Conservation (phyloP, 2,329 filamentous ascomycete genomes). For the Pseudocercospora fijiensis region DNA sequence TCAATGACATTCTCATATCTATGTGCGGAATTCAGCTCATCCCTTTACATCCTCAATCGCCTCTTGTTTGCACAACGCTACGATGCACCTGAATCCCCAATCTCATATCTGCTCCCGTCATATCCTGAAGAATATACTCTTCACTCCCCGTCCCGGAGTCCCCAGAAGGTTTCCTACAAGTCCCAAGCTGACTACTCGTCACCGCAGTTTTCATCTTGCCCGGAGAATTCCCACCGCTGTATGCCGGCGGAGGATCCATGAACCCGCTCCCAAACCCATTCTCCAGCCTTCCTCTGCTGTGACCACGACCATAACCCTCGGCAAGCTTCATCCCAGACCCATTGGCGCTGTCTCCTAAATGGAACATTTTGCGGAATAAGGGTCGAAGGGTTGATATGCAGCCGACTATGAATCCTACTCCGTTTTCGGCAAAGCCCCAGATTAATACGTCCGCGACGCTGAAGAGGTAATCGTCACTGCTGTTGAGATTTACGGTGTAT, state of each 20-base stretch:
- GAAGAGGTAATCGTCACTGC: conserved; percentile 36
- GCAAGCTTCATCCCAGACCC: conserved; percentile 15
- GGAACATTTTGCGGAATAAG: conserved; percentile 34
- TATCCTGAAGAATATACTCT: conserved; percentile 26
- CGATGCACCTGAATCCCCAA: conserved; percentile 24
- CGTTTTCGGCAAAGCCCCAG: conserved; percentile 42
- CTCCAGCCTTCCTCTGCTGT: conserved; percentile 4
- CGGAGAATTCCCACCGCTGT: neutral
- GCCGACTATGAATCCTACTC: conserved; percentile 39
- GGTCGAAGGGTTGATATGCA: conserved; percentile 39
- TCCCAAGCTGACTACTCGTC: conserved; percentile 17
- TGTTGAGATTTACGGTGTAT: conserved; percentile 40
- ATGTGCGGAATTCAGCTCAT: neutral
- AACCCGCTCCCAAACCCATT: conserved; percentile 2
- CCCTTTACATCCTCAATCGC: neutral
- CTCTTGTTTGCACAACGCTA: conserved; percentile 23
- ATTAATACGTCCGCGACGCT: conserved; percentile 39
- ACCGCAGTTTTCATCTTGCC: conserved; percentile 21
- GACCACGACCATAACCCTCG: conserved; percentile 1
- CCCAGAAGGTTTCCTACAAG: conserved; percentile 19
- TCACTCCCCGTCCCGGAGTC: conserved; percentile 19
- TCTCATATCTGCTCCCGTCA: conserved; percentile 11
- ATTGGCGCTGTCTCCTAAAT: conserved; percentile 19
- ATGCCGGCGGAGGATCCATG: neutral
- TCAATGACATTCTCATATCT: neutral